Evolutionary conservation across 192 early-diverging fungal genomes (phyloP).

Genomic region (Podila epigama): DNA sequence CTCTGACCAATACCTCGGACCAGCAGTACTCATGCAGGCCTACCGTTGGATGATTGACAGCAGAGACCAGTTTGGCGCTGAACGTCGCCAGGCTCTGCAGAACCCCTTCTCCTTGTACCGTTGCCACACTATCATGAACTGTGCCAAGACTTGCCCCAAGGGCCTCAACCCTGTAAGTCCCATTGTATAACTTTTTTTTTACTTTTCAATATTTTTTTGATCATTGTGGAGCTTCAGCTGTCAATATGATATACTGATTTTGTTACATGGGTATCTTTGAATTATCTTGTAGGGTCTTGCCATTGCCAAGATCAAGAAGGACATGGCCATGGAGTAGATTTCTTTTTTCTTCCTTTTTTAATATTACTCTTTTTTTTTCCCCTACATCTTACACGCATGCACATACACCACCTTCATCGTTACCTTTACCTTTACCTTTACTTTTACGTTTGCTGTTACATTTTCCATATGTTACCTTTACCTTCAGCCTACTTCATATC

Average conservation of each 20-base stretch:
- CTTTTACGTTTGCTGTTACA: too few species aligned
- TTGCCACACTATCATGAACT: constrained; percentile 99
- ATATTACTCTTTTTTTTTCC: background rate
- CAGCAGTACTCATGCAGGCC: constrained; percentile 95
- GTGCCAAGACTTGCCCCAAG: constrained; percentile 97
- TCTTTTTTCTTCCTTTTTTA: background rate
- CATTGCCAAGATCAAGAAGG: constrained; percentile 96
- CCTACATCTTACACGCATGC: too few species aligned
- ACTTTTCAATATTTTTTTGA: background rate
- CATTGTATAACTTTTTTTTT: too few species aligned
- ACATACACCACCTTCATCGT: too few species aligned
- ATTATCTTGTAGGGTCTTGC: constrained; percentile 72
- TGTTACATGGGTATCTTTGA: background rate
- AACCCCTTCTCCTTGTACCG: constrained; percentile 96
- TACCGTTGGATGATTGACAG: constrained; percentile 99
- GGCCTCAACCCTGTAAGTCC: constrained; percentile 88
- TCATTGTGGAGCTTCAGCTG: too few species aligned
- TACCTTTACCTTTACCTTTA: too few species aligned
- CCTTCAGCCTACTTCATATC: too few species aligned
- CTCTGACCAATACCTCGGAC: constrained; percentile 92
- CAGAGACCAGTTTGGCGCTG: constrained; percentile 88
- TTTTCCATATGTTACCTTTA: too few species aligned
- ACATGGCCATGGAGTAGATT: constrained; percentile 78
- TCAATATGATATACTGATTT: too few species aligned
- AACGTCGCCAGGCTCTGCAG: constrained; percentile 89